These are phyloP conservation scores for Rhizopus sp. DNA, from an alignment of 371 early-diverging fungal species.

Conservation along the genomic window DNA sequence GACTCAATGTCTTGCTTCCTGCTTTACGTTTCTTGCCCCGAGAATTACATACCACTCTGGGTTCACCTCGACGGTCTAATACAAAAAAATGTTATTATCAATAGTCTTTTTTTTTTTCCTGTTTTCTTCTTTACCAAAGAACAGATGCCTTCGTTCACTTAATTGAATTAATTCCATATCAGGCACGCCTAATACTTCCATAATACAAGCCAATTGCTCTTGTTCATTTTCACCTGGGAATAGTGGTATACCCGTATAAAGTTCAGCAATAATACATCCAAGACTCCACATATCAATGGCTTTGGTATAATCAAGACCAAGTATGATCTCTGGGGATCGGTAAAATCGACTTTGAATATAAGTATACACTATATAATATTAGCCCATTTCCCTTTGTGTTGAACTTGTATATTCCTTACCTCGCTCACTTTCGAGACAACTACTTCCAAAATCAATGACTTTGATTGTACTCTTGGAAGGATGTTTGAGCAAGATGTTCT, in stretches of 20 bases:
- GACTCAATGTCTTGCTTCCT: conserved; percentile 70
- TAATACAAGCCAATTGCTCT: conserved; percentile 92
- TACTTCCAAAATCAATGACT: conserved; percentile 98
- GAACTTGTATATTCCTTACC: conserved; percentile 20
- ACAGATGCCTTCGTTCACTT: conserved; percentile 80
- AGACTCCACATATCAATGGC: conserved; percentile 99
- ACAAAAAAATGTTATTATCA: conserved; percentile 6
- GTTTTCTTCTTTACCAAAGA: conserved; percentile 68
- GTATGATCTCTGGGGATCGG: conserved; percentile 91
- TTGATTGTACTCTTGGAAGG: conserved; percentile 83
- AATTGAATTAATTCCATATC: conserved; percentile 72
- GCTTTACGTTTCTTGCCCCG: conserved; percentile 89
- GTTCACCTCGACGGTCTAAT: conserved; percentile 69
- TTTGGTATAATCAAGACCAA: conserved; percentile 76
- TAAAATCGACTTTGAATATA: conserved; percentile 98
- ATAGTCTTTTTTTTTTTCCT: no score
- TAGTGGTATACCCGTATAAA: conserved; percentile 91
- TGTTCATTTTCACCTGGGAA: conserved; percentile 98
- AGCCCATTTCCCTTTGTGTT: background rate
- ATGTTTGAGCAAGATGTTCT: conserved; percentile 79
- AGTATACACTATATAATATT: conserved; percentile 71
- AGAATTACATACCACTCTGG: conserved; percentile 77
- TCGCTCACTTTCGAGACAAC: conserved; percentile 84
- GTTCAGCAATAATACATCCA: conserved; percentile 98
- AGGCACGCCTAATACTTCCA: conserved; percentile 91